Base-by-base conservation (phyloP, 345 rosid genomes). In the Orychophragmus violaceus region DNA sequence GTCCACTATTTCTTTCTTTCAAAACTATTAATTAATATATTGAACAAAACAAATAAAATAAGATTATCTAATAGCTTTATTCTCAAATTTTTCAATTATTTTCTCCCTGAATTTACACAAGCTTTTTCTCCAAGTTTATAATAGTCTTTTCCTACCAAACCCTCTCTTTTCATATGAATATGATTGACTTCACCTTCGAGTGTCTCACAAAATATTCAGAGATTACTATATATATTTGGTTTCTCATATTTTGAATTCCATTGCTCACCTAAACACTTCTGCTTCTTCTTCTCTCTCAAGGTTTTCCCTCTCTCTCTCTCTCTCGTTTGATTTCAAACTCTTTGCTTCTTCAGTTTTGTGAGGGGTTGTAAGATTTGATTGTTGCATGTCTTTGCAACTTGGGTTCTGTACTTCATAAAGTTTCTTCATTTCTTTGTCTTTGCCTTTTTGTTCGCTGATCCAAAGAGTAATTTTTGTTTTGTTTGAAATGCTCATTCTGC, bases 121-220 rank as follows among this genome's bases (percentile, higher is more conserved):
- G n/a, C n/a, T n/a, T n/a, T n/a, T n/a, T n/a, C n/a, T n/a, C n/a
- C n/a, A 36, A 2, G 23, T 50, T 61, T 41, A 62, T 14, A 24
- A 42, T 0, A 52, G 10, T 54, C 12, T 60, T 42, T 65, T 17
- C 71, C 27, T 24, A 65, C 76, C 62, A 58, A 65, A 65, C 71
- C 56, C 61, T 49, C 25, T 8, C 4, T 4, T 17, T 58, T 41
- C 19, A 14, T 41, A 41, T 21, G 66, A n/a, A 57, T 17, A 42
- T 64, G 45, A 57, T 64, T 28, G 64, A 66, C 76, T 65, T 22
- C 50, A 71, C 76, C 42, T 14, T 19, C 16, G 24, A 45, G 36
- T 56, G 64, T 14, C 52, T 59, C 4, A 19, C 56, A 59, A 24
- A 32, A 33, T 46, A 32, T 37, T 19, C 24, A 29, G 1, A 10